Conservation (phyloP, 768 basidiomycete species). For the Lactifluus pinguis region DNA sequence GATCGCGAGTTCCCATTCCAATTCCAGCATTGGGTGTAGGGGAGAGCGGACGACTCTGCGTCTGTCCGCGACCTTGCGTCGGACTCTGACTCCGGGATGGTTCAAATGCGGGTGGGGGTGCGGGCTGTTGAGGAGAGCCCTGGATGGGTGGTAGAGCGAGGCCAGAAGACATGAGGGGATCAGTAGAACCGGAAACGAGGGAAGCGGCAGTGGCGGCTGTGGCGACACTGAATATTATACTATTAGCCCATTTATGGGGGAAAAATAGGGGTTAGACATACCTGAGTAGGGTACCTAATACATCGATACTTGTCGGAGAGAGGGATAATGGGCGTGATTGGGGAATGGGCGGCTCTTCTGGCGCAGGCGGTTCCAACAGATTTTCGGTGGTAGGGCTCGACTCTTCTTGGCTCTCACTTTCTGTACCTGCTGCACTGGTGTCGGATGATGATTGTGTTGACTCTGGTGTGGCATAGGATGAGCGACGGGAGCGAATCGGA, state of each 20-base stretch:
- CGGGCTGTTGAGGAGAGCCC: constrained; percentile 5
- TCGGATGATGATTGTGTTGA: constrained; percentile 3
- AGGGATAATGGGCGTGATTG: constrained; percentile 25
- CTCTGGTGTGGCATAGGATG: constrained; percentile 15
- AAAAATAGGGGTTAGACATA: constrained; percentile 26
- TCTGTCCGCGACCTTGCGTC: background rate
- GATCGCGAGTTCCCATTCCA: constrained; percentile 26
- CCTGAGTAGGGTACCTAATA: constrained; percentile 77
- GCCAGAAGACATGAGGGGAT: constrained; percentile 52
- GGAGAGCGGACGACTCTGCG: constrained; percentile 29
- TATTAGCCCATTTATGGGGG: background rate
- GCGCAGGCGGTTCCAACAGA: background rate
- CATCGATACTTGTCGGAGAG: constrained; percentile 72
- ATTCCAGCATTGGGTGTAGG: constrained; percentile 35
- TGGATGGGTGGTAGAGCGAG: constrained; percentile 33
- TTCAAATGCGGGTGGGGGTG: background rate
- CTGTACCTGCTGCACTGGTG: background rate
- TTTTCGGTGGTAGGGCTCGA: constrained; percentile 7
- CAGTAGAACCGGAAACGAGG: constrained; percentile 62
- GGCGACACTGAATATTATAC: constrained; percentile 48
- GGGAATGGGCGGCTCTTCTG: constrained; percentile 7
- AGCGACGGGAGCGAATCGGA: constrained; percentile 17
- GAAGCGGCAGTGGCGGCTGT: constrained; percentile 90
- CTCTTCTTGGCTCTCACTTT: constrained; percentile 3
- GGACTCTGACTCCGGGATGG: background rate